Conservation (phyloP, 208 protist species). For the Sergeia podlipaevii region DNA sequence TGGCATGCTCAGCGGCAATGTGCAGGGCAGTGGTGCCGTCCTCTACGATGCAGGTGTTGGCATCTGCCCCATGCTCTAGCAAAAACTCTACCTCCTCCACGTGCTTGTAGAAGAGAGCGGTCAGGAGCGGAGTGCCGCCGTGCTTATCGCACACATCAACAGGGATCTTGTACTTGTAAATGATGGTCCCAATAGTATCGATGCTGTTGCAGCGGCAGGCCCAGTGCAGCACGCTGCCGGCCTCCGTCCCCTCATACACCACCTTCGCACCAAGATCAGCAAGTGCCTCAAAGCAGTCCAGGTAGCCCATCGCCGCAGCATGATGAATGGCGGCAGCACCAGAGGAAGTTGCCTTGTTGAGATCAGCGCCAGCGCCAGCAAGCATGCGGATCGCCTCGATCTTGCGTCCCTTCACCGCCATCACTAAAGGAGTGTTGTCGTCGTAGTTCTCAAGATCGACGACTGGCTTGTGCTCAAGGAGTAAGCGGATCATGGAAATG, state of each 20-base stretch:
- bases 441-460: slow-evolving; percentile 78
- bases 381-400: slow-evolving; percentile 53
- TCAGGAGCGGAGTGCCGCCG: slow-evolving; percentile 83
- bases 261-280: slow-evolving; percentile 56
- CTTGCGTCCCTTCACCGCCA: slow-evolving; percentile 75
- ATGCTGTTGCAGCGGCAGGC: slow-evolving; percentile 78
- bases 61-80: slow-evolving; percentile 78
- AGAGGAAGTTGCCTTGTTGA: slow-evolving; percentile 50
- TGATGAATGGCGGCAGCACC: slow-evolving; percentile 75
- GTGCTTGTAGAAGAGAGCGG: slow-evolving; percentile 82
- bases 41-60: slow-evolving; percentile 41
- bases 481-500: slow-evolving; percentile 56
- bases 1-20: slow-evolving; percentile 77
- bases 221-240: slow-evolving; percentile 84
- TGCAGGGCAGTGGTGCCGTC: slow-evolving; percentile 84
- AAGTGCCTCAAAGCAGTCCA: slow-evolving; percentile 63
- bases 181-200: slow-evolving; percentile 61
- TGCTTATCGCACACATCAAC: slow-evolving; percentile 69
- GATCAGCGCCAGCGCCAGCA: slow-evolving; percentile 58
- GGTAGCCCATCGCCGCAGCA: slow-evolving; percentile 70
- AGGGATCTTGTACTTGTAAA: slow-evolving; percentile 80
- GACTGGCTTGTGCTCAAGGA: slow-evolving; percentile 51
- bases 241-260: slow-evolving; percentile 40
- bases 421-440: slow-evolving; percentile 80
- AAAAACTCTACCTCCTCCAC: slow-evolving; percentile 77